These are phyloP conservation scores for Yamadazyma aaseri DNA, from an alignment of 1,139 yeast genomes.

Conservation along the genomic window DNA sequence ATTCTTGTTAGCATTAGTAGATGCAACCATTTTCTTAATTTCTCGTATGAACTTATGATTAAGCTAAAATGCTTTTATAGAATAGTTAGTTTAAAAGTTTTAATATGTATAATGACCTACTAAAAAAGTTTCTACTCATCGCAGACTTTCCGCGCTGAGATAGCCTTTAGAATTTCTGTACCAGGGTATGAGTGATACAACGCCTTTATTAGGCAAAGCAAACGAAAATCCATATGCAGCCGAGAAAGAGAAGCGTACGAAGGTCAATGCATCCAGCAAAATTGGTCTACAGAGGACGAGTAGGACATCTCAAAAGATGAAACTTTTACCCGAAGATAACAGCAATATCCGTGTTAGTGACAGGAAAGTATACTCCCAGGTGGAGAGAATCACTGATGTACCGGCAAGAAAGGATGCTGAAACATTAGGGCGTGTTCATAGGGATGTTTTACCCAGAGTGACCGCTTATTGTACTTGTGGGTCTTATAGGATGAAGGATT, in stretches of 20 bases:
- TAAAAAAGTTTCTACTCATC: conserved; percentile 2
- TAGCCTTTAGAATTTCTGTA: background rate
- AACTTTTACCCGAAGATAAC: conserved; percentile 67
- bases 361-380: conserved; percentile 58
- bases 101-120: too few relatives aligned
- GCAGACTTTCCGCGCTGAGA: background rate
- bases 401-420: conserved; percentile 96
- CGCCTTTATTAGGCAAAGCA: conserved; percentile 10
- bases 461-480: conserved; percentile 97
- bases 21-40: conserved; percentile 7
- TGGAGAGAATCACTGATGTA: conserved; percentile 80
- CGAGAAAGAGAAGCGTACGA: conserved; percentile 3
- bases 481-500: conserved; percentile 82
- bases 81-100: too few relatives aligned
- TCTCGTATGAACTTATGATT: too few relatives aligned
- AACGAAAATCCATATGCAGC: conserved; percentile 9
- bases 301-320: conserved; percentile 82
- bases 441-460: conserved; percentile 81
- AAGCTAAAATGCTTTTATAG: too few relatives aligned
- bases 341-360: conserved; percentile 38
- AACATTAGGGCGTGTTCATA: conserved; percentile 83
- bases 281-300: conserved; percentile 87
- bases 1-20: conserved; percentile 5
- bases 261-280: conserved; percentile 22
- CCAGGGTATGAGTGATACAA: conserved; percentile 7